Evolutionary conservation across 1,284 basidiomycete species (phyloP), one percentile per base, ranked within the genome.

Genomic region (Rhizoctonia solani): DNA sequence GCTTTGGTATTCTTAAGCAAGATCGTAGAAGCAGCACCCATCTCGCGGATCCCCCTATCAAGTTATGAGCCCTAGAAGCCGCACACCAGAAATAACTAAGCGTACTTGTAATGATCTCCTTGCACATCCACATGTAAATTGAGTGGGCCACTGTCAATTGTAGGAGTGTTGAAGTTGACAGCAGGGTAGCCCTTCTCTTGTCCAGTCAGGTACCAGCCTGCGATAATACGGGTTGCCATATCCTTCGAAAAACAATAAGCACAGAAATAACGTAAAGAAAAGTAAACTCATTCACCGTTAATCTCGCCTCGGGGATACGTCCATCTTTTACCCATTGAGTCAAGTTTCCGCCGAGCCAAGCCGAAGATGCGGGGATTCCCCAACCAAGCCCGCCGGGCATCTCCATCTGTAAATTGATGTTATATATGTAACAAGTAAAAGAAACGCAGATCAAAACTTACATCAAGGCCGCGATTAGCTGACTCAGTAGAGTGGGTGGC

Each of bases 1-100:
- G 77, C 77, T 29, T 82, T 79, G 27, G 77, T 78, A 75, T 96
- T 95, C 83, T 95, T 95, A 68, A 95, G 81, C 27, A 96, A 79
- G 5, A 94, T 87, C 1, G 86, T 87, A 49, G 88, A 88, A 0
- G 88, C 87, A 0, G 87, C 84, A 13, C 89, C 92, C 37, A 94
- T 85, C 74, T 89, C 81, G 34, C 89, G 82, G 11, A 93, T 87
- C 39, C 90, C 72, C 72, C 59, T 63, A 25, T 25, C 8, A 8
- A 34, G 5, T 37, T 1, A n/a, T 29, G 14, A 30, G 5, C 16
- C 16, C 37, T 8, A 8, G 16, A 8, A 39, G 8, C 37, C 37
- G 16, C 8, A 39, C 8, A 39, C 16, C 37, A 39, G 16, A 8
- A 39, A 39, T 39, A 16, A 8, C 8, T 39, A 39, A 16, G 46